These are phyloP conservation scores for Aspergillus sp. DNA, from an alignment of 2,329 filamentous ascomycete species.

Conservation along the genomic window DNA sequence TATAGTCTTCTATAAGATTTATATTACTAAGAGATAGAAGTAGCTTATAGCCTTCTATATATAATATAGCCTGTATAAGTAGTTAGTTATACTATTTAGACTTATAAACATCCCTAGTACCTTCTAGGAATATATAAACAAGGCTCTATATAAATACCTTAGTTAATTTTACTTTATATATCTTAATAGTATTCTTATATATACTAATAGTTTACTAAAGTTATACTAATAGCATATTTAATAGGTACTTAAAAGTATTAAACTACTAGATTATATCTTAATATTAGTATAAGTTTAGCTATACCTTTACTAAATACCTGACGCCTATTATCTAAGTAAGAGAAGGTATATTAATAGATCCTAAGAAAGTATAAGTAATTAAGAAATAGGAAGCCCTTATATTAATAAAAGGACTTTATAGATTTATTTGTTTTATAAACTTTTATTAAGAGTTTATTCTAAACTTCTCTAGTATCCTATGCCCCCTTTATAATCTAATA, in stretches of 20 bases:
- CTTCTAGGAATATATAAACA: not conserved
- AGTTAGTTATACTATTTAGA: not conserved
- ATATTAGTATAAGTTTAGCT: not conserved
- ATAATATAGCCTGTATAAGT: slow-evolving; percentile 27
- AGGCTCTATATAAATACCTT: not conserved
- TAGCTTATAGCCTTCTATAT: slow-evolving; percentile 20
- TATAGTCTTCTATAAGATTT: not conserved
- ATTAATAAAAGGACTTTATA: no score
- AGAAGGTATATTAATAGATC: no score
- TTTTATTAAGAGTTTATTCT: not conserved
- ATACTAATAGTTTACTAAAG: not conserved
- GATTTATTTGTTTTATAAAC: no score
- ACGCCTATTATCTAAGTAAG: no score
- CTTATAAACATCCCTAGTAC: not conserved
- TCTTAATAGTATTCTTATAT: not conserved
- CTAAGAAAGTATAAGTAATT: no score
- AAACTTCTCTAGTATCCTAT: not conserved
- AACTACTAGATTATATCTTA: not conserved
- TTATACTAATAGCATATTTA: not conserved
- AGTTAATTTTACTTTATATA: not conserved
- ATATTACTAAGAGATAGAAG: not conserved
- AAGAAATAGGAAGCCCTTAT: no score
- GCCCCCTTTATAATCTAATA: no score
- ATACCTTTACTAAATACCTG: no score
- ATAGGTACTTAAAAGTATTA: not conserved